Percentiles rank a stretch among this genome's conserved stretches.
Evolutionary conservation across 2,329 filamentous ascomycete genomes (phyloP).

Genomic region (Penicillium sp.): DNA sequence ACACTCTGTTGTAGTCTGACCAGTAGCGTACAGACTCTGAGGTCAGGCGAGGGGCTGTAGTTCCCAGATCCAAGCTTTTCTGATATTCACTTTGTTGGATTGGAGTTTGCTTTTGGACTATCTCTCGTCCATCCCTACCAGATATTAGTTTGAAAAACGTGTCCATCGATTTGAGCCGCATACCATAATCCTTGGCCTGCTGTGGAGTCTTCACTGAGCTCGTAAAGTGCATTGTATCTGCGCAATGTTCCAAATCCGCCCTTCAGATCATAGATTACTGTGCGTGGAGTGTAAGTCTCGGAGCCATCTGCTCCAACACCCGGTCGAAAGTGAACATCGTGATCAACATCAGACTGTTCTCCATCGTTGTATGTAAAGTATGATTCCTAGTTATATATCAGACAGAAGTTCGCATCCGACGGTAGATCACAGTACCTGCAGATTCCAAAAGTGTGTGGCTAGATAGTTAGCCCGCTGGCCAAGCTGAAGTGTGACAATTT

Average conservation of each 20-base stretch:
- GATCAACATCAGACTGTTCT: slow-evolving; percentile 67
- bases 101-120: slow-evolving; percentile 66
- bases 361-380: slow-evolving; percentile 86
- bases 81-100: slow-evolving; percentile 77
- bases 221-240: slow-evolving; percentile 86
- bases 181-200: slow-evolving; percentile 49
- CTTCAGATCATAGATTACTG: slow-evolving; percentile 92
- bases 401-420: background rate
- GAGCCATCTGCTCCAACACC: slow-evolving; percentile 78
- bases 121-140: slow-evolving; percentile 63
- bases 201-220: slow-evolving; percentile 48
- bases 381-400: slow-evolving; percentile 66
- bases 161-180: slow-evolving; percentile 9
- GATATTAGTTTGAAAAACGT: background rate
- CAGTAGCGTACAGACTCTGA: slow-evolving; percentile 81
- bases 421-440: slow-evolving; percentile 63
- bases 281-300: slow-evolving; percentile 89
- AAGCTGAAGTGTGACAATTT: slow-evolving; percentile 91
- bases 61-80: slow-evolving; percentile 71
- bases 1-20: slow-evolving; percentile 94
- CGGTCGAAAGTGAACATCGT: slow-evolving; percentile 84
- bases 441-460: slow-evolving; percentile 96
- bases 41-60: slow-evolving; percentile 62
- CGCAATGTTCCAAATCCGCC: slow-evolving; percentile 85
- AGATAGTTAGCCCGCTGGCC: slow-evolving; percentile 91